Base-by-base conservation (phyloP, 2,329 filamentous ascomycete genomes). In the Zasmidium citrigriseum region DNA sequence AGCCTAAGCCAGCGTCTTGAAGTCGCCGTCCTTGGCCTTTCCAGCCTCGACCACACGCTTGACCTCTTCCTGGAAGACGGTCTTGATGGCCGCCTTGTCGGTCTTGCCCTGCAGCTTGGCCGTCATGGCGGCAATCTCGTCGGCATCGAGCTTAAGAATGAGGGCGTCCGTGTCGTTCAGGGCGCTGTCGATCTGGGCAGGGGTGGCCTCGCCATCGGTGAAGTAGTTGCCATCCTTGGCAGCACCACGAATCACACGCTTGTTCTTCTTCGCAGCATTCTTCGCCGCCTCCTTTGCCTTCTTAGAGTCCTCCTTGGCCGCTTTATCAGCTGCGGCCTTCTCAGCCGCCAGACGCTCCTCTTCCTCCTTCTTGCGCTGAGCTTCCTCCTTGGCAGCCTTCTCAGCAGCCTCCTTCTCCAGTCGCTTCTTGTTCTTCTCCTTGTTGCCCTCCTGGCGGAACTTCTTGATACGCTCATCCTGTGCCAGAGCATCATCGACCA, bases 211-310 rank as follows among this genome's bases (percentile, higher is more conserved):
- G 46, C 83, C 79, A 34, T 73, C 80, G 20, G 80, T 80, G 76
- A 99, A 97, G 86, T 99, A 99, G 83, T 97, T 97, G 71, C 90
- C 93, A 67, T 99, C 95, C 84, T 99, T 99, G 78, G 93, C 90
- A 65, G 90, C 92, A 62, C 86, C 88, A 77, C 96, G 92, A 69
- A 99, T 87, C 49, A 98, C 89, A 82, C 95, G 91, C 86, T 97
- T 97, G 86, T 99, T 99, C 90, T 99, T 99, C 89, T 99, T 99
- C 71, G 95, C 89, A 14, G 95, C 95, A 73, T 92, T 97, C 87
- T 99, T 99, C 58, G 95, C 95, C 1, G 93, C 93, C 79, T 99
- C 95, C 83, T 98, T 99, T 61, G 90, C 89, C 85, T 99, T 99
- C 86, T 98, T 99, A 71, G 81, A 81, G 64, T 89, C 84, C 67